Conservation (phyloP, 371 early-diverging fungal genomes). For the Actinomortierella ambigua region DNA sequence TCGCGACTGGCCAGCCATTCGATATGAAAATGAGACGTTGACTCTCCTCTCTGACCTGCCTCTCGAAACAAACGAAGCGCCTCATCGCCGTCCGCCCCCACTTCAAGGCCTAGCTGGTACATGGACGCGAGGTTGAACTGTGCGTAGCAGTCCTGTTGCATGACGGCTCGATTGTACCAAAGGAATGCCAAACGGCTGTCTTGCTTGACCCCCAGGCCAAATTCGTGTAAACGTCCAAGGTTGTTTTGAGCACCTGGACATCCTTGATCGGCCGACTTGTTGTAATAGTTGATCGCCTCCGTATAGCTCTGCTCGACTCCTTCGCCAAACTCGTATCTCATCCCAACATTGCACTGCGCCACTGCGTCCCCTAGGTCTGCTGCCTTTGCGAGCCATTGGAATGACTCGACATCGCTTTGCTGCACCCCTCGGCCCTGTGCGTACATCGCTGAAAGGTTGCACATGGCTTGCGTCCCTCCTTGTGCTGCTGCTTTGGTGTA, state of each 20-base stretch:
- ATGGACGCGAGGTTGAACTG: slow-evolving; percentile 89
- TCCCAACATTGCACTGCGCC: slow-evolving; percentile 81
- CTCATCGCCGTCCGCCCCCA: too few relatives aligned
- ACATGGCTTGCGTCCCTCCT: slow-evolving; percentile 73
- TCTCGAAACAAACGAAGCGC: too few relatives aligned
- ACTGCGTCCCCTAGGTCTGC: slow-evolving; percentile 78
- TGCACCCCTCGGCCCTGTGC: slow-evolving; percentile 79
- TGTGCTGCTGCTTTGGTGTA: slow-evolving; percentile 72
- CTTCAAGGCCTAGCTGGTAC: too few relatives aligned
- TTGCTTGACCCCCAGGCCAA: slow-evolving; percentile 75
- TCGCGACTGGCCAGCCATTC: too few relatives aligned
- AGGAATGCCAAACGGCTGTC: slow-evolving; percentile 59
- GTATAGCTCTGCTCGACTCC: slow-evolving; percentile 66
- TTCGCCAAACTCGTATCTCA: slow-evolving; percentile 83
- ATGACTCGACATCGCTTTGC: slow-evolving; percentile 63
- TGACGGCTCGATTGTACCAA: slow-evolving; percentile 81
- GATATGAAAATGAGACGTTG: too few relatives aligned
- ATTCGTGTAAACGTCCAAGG: slow-evolving; percentile 77
- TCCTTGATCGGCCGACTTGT: slow-evolving; percentile 65
- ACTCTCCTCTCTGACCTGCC: too few relatives aligned
- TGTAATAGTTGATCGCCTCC: slow-evolving; percentile 75
- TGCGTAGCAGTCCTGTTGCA: slow-evolving; percentile 80
- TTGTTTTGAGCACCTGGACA: slow-evolving; percentile 82
- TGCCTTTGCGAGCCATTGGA: slow-evolving; percentile 80
- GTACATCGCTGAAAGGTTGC: slow-evolving; percentile 76